A percentile compares a stretch with the other conserved stretches of the same genome.
These are phyloP conservation scores for Fusarium sp. DNA, from an alignment of 2,329 filamentous ascomycete species.

Conservation along the genomic window DNA sequence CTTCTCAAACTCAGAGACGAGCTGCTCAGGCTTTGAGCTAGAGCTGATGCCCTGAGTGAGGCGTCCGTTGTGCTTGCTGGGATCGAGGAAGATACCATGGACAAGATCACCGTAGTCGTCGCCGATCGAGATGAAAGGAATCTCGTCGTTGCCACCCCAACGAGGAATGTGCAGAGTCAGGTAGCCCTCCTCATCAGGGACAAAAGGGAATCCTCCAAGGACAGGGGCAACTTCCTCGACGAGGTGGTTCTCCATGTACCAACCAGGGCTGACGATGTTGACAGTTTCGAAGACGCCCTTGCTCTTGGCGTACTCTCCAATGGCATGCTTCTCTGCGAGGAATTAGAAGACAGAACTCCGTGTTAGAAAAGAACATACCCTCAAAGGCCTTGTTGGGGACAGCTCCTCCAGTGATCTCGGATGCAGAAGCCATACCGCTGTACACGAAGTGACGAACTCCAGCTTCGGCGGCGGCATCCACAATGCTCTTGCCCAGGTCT, in stretches of 20 bases:
- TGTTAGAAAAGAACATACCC: slow-evolving; percentile 38
- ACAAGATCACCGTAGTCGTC: slow-evolving; percentile 60
- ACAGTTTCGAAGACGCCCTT: slow-evolving; percentile 50
- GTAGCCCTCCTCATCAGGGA: slow-evolving; percentile 50
- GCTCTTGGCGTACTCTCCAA: slow-evolving; percentile 52
- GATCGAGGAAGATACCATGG: slow-evolving; percentile 57
- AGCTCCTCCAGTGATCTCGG: slow-evolving; percentile 48
- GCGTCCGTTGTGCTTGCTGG: slow-evolving; percentile 50
- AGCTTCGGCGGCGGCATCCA: slow-evolving; percentile 49
- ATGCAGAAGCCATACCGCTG: slow-evolving; percentile 50
- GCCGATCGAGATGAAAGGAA: slow-evolving; percentile 54
- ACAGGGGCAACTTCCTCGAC: slow-evolving; percentile 47
- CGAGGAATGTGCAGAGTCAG: slow-evolving; percentile 51
- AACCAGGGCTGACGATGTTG: slow-evolving; percentile 52
- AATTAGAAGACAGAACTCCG: slow-evolving; percentile 1
- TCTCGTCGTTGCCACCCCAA: slow-evolving; percentile 53
- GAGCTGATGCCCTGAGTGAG: slow-evolving; percentile 54
- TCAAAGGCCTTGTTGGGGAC: slow-evolving; percentile 50
- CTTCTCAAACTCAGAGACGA: slow-evolving; percentile 49
- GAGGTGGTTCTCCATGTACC: slow-evolving; percentile 58
- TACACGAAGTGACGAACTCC: slow-evolving; percentile 53
- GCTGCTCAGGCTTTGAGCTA: slow-evolving; percentile 45
- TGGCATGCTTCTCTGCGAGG: slow-evolving; percentile 50
- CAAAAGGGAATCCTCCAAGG: slow-evolving; percentile 56
- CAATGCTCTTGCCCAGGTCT: slow-evolving; percentile 50